These are phyloP conservation scores for Triticum monococcum DNA, from an alignment of 176 grass and related monocot species.

Conservation along the genomic window DNA sequence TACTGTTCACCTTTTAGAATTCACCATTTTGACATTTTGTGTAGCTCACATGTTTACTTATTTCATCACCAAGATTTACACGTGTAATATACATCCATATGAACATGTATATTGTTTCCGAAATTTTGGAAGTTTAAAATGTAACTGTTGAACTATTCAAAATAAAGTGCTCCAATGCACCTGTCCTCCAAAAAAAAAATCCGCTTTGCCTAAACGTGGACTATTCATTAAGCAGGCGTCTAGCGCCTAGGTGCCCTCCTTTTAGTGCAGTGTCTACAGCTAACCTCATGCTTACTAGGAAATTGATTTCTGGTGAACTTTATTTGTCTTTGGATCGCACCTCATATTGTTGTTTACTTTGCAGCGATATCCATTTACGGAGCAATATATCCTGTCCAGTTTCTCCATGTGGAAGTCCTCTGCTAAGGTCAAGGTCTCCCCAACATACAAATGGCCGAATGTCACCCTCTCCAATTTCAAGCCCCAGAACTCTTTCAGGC, in stretches of 20 bases:
- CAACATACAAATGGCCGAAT: constrained; percentile 73
- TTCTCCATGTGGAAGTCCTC: constrained; percentile 94
- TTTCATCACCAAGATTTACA: no score
- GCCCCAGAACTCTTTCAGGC: constrained; percentile 91
- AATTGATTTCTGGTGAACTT: not conserved
- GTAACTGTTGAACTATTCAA: no score
- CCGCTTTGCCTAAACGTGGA: not conserved
- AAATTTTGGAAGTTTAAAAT: no score
- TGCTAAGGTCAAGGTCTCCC: constrained; percentile 82
- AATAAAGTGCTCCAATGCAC: no score
- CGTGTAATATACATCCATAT: no score
- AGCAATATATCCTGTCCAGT: constrained; percentile 98
- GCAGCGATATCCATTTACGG: constrained; percentile 71
- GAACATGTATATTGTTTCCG: no score
- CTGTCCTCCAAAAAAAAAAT: no score
- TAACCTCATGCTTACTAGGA: not conserved
- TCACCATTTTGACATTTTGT: no score
- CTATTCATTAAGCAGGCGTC: not conserved
- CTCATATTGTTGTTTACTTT: constrained; percentile 35
- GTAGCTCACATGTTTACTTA: no score
- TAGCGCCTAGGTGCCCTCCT: not conserved
- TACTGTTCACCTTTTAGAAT: no score
- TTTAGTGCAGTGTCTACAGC: not conserved
- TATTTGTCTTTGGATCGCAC: not conserved
- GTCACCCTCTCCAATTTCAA: constrained; percentile 94